A percentile compares a stretch with the other conserved stretches of the same genome.
phyloP scores from a whole-genome alignment of 2,329 filamentous ascomycete species.

The Cladosporium halotolerans region DNA sequence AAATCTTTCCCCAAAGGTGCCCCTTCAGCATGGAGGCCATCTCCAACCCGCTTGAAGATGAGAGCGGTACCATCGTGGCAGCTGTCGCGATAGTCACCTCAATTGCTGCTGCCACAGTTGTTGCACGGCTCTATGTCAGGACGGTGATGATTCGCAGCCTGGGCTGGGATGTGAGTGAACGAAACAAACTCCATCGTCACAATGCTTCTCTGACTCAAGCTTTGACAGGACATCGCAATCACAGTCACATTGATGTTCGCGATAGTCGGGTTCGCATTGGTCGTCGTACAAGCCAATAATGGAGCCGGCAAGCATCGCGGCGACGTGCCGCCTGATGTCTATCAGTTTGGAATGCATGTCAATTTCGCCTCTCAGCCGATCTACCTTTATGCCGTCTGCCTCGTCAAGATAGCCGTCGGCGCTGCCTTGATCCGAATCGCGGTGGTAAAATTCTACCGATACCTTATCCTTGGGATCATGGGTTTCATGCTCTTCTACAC shows the following conservation, averaged over 20 bases:
- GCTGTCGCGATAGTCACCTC: background rate
- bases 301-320: background rate
- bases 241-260: background rate
- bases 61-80: background rate
- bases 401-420: slow-evolving; percentile 1
- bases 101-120: background rate
- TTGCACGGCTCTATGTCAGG: background rate
- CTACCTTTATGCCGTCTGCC: background rate
- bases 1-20: too few species aligned
- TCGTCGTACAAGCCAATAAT: background rate
- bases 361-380: background rate
- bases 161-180: background rate
- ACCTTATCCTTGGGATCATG: background rate
- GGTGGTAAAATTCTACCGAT: background rate
- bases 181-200: too few species aligned
- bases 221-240: background rate
- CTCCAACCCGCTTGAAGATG: too few species aligned
- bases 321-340: background rate
- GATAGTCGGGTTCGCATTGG: slow-evolving; percentile 1
- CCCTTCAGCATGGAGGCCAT: too few species aligned
- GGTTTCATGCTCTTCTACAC: background rate
- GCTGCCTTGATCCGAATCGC: slow-evolving; percentile 3
- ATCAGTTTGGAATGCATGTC: background rate
- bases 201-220: too few species aligned
- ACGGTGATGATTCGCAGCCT: background rate